Conservation (phyloP, 2,329 filamentous ascomycete species). For the Lecanicillium sp. region DNA sequence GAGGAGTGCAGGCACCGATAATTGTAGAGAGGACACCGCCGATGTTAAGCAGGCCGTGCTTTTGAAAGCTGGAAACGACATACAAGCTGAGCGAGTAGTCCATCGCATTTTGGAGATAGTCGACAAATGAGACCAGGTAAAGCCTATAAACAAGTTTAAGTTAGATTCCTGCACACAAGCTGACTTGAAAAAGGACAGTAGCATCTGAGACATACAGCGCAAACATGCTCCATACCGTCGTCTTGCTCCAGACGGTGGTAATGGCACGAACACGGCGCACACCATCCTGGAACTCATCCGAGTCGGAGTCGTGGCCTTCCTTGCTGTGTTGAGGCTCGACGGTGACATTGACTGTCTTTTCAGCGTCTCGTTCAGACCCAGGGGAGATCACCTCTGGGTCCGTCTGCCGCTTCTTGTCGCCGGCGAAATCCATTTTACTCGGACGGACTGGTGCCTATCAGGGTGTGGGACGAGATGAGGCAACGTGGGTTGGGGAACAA, state of each 20-base stretch:
- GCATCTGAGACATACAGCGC: constrained; percentile 23
- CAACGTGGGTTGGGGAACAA: background rate
- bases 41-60: constrained; percentile 59
- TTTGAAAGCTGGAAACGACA: constrained; percentile 56
- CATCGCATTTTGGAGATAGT: constrained; percentile 26
- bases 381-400: background rate
- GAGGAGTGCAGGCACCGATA: constrained; percentile 28
- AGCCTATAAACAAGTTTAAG: constrained; percentile 20
- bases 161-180: background rate
- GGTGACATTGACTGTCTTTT: background rate
- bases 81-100: constrained; percentile 49
- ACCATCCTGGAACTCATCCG: constrained; percentile 25
- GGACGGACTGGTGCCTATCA: background rate
- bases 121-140: constrained; percentile 31
- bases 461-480: background rate
- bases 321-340: background rate
- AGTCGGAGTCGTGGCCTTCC: constrained; percentile 13
- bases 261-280: constrained; percentile 30
- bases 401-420: background rate
- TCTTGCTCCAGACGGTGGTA: constrained; percentile 30
- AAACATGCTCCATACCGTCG: constrained; percentile 30
- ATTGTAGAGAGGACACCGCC: constrained; percentile 51
- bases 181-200: background rate
- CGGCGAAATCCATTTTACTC: background rate
- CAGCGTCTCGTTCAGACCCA: background rate